Conservation (phyloP, 2,329 filamentous ascomycete species). For the Xylariaceae sp. region DNA sequence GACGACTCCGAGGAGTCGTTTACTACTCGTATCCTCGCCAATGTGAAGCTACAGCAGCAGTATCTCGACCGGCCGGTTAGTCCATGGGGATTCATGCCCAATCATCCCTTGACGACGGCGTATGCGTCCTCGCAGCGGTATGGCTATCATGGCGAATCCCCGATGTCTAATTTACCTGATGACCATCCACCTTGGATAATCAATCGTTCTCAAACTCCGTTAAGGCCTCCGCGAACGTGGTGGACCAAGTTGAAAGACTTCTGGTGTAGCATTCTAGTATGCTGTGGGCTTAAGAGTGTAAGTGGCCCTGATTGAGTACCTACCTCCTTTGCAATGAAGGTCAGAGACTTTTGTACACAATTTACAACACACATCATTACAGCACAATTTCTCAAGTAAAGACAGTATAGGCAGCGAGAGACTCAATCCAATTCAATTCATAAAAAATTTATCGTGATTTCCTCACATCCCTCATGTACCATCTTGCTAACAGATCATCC, state of each 20-base stretch:
- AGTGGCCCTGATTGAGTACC: conserved; percentile 3
- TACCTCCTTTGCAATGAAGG: no score
- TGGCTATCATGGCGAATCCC: background rate
- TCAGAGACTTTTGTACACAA: no score
- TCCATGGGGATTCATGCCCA: background rate
- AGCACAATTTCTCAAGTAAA: no score
- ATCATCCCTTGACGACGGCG: background rate
- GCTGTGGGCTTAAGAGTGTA: conserved; percentile 6
- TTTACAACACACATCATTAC: no score
- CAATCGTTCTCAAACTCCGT: background rate
- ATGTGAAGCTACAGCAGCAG: background rate
- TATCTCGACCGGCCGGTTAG: conserved; percentile 7
- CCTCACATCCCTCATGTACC: no score
- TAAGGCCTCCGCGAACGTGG: background rate
- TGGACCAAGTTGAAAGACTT: background rate
- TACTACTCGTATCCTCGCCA: conserved; percentile 1
- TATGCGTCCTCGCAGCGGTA: background rate
- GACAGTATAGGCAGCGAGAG: no score
- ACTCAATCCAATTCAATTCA: no score
- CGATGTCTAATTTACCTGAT: background rate
- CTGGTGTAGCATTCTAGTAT: conserved; percentile 5
- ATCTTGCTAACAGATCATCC: no score
- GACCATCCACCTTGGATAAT: background rate
- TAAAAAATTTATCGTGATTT: no score
- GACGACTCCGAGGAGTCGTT: conserved; percentile 10